These are phyloP conservation scores for Plasmodium relictum DNA, from an alignment of 169 alveolate genomes.

Conservation along the genomic window DNA sequence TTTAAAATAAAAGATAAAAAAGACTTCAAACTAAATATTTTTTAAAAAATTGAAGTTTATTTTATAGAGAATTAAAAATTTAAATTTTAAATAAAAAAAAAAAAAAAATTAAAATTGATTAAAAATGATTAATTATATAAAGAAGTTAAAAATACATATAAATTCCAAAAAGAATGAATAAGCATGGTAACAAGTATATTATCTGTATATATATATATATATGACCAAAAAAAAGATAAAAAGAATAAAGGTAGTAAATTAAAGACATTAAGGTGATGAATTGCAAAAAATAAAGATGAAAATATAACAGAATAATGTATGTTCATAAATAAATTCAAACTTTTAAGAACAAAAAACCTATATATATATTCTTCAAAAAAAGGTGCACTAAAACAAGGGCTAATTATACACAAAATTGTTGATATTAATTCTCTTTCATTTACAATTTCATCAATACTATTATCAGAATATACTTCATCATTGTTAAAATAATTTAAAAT, in stretches of 20 bases:
- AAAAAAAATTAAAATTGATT: too few species aligned
- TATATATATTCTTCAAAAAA: conserved; percentile 75
- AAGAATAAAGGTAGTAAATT: conserved; percentile 61
- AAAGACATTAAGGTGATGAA: conserved; percentile 70
- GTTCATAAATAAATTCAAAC: conserved; percentile 71
- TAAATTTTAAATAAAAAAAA: too few species aligned
- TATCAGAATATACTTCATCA: conserved; percentile 50
- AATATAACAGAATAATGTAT: conserved; percentile 65
- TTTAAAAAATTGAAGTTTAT: too few species aligned
- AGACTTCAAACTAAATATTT: too few species aligned
- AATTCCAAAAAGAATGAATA: conserved; percentile 73
- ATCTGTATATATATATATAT: conserved; percentile 71
- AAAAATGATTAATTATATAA: conserved; percentile 5
- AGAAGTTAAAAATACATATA: conserved; percentile 64
- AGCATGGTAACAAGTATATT: conserved; percentile 67
- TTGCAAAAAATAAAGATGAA: conserved; percentile 66
- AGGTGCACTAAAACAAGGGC: conserved; percentile 78
- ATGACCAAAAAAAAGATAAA: conserved; percentile 77
- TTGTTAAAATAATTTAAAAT: conserved; percentile 37
- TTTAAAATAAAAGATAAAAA: too few species aligned
- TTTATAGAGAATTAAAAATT: too few species aligned
- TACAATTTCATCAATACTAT: conserved; percentile 59
- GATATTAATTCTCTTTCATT: conserved; percentile 60
- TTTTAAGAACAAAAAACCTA: conserved; percentile 69
- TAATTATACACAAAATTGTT: conserved; percentile 56